These are phyloP conservation scores for Bocquillonia castaneifolia DNA, from an alignment of 441 rosid species.

Conservation along the genomic window DNA sequence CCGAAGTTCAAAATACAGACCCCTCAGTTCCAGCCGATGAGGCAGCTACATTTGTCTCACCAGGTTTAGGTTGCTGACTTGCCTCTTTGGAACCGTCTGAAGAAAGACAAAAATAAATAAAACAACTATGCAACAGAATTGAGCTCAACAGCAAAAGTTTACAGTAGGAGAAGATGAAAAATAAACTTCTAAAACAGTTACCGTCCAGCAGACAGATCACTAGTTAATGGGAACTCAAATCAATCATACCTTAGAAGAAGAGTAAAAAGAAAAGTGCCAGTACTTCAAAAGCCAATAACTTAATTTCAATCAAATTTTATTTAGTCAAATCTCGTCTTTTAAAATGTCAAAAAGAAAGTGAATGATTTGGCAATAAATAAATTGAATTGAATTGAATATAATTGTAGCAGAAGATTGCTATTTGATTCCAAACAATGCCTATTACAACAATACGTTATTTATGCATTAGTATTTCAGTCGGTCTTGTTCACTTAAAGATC, in stretches of 20 bases:
- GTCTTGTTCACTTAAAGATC: too few species aligned
- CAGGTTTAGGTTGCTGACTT: conserved; percentile 31
- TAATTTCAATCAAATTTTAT: too few species aligned
- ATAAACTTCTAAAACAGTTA: not conserved
- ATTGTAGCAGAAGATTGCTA: too few species aligned
- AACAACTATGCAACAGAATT: conserved; percentile 7
- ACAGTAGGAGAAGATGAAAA: not conserved
- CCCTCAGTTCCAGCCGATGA: conserved; percentile 52
- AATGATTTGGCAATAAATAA: too few species aligned
- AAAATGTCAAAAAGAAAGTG: too few species aligned
- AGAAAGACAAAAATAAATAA: conserved; percentile 14
- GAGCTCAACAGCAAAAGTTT: not conserved
- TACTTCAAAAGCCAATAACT: not conserved
- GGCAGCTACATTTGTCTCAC: conserved; percentile 39
- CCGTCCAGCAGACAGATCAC: not conserved
- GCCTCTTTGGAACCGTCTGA: conserved; percentile 53
- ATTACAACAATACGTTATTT: too few species aligned
- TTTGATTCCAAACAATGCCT: too few species aligned
- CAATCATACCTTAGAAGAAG: too few species aligned
- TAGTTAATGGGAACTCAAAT: not conserved
- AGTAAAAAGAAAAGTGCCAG: too few species aligned
- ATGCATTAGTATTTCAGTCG: too few species aligned
- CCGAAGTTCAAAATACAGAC: conserved; percentile 34
- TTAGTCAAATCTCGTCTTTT: too few species aligned
- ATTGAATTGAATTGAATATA: too few species aligned